Evolutionary conservation across 768 basidiomycete genomes (phyloP), one percentile per base, ranked within the genome.

Genomic region (Asterophora lycoperdoides): DNA sequence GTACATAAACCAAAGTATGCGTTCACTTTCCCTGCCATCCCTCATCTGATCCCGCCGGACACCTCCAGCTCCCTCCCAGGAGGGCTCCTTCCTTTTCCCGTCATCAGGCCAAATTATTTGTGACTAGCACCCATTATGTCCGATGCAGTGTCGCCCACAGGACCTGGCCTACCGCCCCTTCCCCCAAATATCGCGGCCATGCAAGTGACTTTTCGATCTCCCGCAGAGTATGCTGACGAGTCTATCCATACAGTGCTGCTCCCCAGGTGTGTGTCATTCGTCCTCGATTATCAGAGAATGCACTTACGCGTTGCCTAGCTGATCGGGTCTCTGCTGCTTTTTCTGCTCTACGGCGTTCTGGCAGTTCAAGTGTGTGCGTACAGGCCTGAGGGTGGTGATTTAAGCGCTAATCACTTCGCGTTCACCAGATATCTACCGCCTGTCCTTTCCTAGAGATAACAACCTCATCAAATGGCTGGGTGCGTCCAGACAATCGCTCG

Each of bases 351-450:
- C 30, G 47, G 47, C 20, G 47, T 41, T 19, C 28, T 48, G 23
- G 47, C 40, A 26, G 47, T 48, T 0, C 47, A 48, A 48, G 47
- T 41, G 8, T 48, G 47, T 48, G 9, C n/a, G 47, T 48, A 34
- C 6, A 8, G 17, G 4, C 13, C 13, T 13, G 26, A 32, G 17
- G 6, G 23, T 23, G 23, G 23, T 17, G 14, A 14, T n/a, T 14
- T n/a, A 18, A 5, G 14, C 6, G 5, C 8, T 34, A n/a, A 11
- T 20, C 6, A 5, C 20, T 20, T 23, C 17, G n/a, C n/a, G 34
- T 5, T 13, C 18, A 34, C 15, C 37, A 47, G 46, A 47, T 14
- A 47, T 47, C n/a, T 47, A 47, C 29, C 46, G 37, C 37, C 14
- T 47, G 8, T 47, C 46, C 29, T 47, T 47, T 29, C 46, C 46